Evolutionary conservation across 1,139 yeast species (phyloP), one percentile per base, ranked within the genome.

Genomic region (Yamadazyma diddensiae): DNA sequence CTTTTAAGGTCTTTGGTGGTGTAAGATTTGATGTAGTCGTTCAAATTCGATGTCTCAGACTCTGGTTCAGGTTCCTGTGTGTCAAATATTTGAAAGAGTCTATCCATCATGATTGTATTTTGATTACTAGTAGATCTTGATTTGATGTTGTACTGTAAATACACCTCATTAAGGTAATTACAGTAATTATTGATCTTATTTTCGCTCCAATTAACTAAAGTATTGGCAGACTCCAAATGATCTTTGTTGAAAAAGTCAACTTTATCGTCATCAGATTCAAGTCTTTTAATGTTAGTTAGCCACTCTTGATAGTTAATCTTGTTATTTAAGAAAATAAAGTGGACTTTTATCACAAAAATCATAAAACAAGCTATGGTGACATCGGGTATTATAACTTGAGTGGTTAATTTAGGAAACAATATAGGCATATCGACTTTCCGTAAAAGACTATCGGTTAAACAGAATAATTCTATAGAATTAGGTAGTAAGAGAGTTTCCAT

Each of bases 141-240:
- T 23, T 49, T 45, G 29, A 41, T 38, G 15, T 48, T 45, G 32
- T 50, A 50, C 2, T 60, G 62, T 2, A 69, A 45, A 15, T 67
- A 39, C 24, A 58, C 52, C 5, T 56, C 57, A 35, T 59, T 55
- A 20, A 72, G 55, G 64, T 73, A 69, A 19, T 65, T 56, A 28
- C 70, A 57, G 45, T 71, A 74, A 15, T 53, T 46, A 11, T 56
- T 55, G 6, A 65, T 57, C 35, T 70, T 60, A 1, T 49, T 48
- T 21, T 63, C 64, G 10, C 62, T 53, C 73, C 78, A 70, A 11
- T 51, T 45, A 3, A 62, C 37, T 13, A 75, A 38, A 26, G 34
- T 35, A 27, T 41, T 34, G 17, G 37, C 30, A 6, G 34, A 26
- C 11, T 59, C 61, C 6, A 35, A 42, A 12, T 53, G 47, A 11